Percentiles rank a stretch among this genome's conserved stretches.
Conservation (phyloP, 805 yeast species). For the Candida odintsovae region DNA sequence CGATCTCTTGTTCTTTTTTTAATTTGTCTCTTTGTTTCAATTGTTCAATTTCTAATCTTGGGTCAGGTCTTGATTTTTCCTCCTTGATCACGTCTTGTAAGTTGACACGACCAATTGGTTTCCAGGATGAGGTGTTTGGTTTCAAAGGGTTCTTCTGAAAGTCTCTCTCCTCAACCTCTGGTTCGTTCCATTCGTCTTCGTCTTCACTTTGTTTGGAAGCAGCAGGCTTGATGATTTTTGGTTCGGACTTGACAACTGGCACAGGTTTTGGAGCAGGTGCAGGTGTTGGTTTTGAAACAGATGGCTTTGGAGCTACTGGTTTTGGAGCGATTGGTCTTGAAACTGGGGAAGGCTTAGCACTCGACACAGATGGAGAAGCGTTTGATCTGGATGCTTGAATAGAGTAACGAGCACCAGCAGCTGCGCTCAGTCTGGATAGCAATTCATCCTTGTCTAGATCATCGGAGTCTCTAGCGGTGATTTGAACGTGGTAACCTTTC, state of each 20-base stretch:
- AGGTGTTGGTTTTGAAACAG: conserved; percentile 14
- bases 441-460: conserved; percentile 80
- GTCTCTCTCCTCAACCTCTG: conserved; percentile 42
- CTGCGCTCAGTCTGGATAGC: conserved; percentile 71
- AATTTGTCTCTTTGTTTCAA: conserved; percentile 29
- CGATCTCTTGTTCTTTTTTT: conserved; percentile 30
- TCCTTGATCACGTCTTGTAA: conserved; percentile 37
- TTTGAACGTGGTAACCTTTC: conserved; percentile 88
- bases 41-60: conserved; percentile 34
- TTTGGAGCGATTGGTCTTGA: conserved; percentile 25
- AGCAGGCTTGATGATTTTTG: conserved; percentile 18
- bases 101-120: conserved; percentile 61
- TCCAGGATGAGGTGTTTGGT: conserved; percentile 42
- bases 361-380: conserved; percentile 23
- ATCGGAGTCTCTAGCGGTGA: conserved; percentile 91
- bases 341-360: conserved; percentile 19
- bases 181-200: conserved; percentile 42
- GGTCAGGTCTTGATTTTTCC: conserved; percentile 37
- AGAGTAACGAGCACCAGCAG: conserved; percentile 94
- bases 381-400: conserved; percentile 39
- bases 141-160: conserved; percentile 41
- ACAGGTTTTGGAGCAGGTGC: conserved; percentile 18
- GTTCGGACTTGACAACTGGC: conserved; percentile 17
- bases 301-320: conserved; percentile 21
- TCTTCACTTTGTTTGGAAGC: conserved; percentile 16